Conservation (phyloP, 176 grass and related monocot genomes). For the Zizania latifolia region DNA sequence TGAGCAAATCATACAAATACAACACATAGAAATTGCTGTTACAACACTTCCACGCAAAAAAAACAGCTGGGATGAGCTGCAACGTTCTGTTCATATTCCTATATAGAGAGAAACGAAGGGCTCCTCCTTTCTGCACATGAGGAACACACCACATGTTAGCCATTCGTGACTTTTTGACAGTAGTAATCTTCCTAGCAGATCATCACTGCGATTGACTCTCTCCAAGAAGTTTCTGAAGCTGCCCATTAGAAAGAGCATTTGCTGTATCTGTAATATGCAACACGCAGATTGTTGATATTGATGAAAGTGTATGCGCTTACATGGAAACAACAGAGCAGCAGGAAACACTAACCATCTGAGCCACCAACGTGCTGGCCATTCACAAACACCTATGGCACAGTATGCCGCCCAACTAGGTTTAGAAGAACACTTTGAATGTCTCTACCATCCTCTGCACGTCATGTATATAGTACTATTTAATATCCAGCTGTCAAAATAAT, state of each 20-base stretch:
- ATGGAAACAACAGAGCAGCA: slow-evolving; percentile 2
- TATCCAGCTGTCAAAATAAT: neutral
- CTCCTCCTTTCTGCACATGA: neutral
- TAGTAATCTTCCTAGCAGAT: neutral
- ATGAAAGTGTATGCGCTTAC: neutral
- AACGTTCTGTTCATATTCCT: neutral
- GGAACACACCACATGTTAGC: neutral
- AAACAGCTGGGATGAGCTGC: neutral
- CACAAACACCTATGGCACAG: slow-evolving; percentile 90
- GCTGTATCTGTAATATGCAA: slow-evolving; percentile 46
- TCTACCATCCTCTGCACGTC: slow-evolving; percentile 51
- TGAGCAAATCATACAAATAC: slow-evolving; percentile 3
- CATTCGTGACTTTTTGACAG: neutral
- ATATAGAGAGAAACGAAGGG: neutral
- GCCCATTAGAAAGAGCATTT: slow-evolving; percentile 47
- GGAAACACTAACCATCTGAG: slow-evolving; percentile 60
- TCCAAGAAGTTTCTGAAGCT: slow-evolving; percentile 68
- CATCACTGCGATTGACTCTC: slow-evolving; percentile 39
- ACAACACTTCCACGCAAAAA: slow-evolving; percentile 6
- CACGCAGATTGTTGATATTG: neutral
- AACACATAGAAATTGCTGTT: slow-evolving; percentile 7
- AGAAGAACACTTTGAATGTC: slow-evolving; percentile 86
- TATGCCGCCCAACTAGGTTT: slow-evolving; percentile 68
- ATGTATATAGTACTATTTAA: slow-evolving; percentile 10
- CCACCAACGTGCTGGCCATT: slow-evolving; percentile 86